These are phyloP conservation scores for Geotrichum candidum DNA, from an alignment of 1,139 yeast species.

Conservation along the genomic window DNA sequence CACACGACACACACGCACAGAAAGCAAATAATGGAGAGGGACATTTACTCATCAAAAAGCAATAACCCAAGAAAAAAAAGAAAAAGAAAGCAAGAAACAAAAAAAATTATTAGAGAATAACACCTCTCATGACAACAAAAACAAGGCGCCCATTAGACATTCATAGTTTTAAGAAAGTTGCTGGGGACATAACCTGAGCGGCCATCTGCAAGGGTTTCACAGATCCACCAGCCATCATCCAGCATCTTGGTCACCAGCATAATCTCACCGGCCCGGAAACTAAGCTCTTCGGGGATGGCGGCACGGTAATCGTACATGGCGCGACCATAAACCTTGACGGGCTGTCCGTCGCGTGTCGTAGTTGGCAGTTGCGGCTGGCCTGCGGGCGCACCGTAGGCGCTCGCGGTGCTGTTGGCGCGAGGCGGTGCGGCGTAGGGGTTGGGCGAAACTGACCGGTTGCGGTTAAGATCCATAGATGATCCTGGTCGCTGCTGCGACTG, in stretches of 20 bases:
- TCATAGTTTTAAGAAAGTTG: constrained; percentile 41
- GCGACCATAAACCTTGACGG: constrained; percentile 52
- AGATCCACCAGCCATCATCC: constrained; percentile 88
- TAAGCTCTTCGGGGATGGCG: constrained; percentile 67
- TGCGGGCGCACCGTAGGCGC: constrained; percentile 17
- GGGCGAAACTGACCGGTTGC: constrained; percentile 6
- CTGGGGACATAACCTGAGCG: constrained; percentile 77
- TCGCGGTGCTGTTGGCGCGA: constrained; percentile 21
- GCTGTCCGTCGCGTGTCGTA: constrained; percentile 43
- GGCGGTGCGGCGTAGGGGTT: constrained; percentile 16
- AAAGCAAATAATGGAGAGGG: no score
- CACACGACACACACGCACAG: no score
- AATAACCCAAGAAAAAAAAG: no score
- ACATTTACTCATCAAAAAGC: no score
- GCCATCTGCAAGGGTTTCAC: constrained; percentile 53
- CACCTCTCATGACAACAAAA: no score
- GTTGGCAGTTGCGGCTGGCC: constrained; percentile 31
- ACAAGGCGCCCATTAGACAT: neutral
- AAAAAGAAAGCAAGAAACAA: no score
- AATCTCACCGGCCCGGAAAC: constrained; percentile 67
- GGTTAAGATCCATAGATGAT: neutral
- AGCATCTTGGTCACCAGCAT: constrained; percentile 65
- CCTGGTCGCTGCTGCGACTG: constrained; percentile 2
- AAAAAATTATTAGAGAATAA: no score
- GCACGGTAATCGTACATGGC: constrained; percentile 73